Base-by-base conservation (phyloP, 768 basidiomycete species). In the Agaricus bisporus region DNA sequence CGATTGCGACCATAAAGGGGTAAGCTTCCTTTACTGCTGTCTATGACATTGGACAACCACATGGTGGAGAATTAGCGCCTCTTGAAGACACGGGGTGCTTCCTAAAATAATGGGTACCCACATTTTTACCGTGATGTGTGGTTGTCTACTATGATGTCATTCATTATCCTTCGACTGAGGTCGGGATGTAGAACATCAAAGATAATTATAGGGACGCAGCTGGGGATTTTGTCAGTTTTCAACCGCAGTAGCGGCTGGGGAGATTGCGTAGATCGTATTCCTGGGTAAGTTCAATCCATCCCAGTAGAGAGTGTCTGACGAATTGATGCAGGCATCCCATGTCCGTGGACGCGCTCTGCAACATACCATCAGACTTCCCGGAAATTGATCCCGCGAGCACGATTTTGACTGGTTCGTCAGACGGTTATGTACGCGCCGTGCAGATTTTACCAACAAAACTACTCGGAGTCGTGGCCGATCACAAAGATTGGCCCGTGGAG, bases 401-500 rank as follows among this genome's bases (percentile, higher is more conserved):
- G 1, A 79, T 97, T 55, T 77, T 94, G 1, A 93, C 93, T 0
- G 93, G 94, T 5, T 95, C 93, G 0, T 92, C 92, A 5, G 94
- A 98, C 65, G 95, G 95, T 0, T 78, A 91, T 62, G 76, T 98
- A 39, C 82, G 94, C 42, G 90, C 90, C 14, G 86, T 95, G 2
- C 82, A 94, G 62, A 73, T 97, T 35, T 76, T 95, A 54, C 95
- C 95, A 1, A 94, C 89, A 51, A 91, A 91, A 64, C 76, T 98
- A 29, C 71, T 95, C 41, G 95, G 95, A 17, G 85, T 95, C 46
- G 85, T 98, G 38, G 88, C 87, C 11, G 90, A 94, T 59, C 95
- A 97, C 60, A 91, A 90, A 4, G 88, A 91, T 56, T 93, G 90
- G 70, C 94, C 95, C 5, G 81, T 98, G 46, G 95, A 98, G 68